Evolutionary conservation across 768 basidiomycete species (phyloP).

Genomic region (Hypsizygus marmoreus): DNA sequence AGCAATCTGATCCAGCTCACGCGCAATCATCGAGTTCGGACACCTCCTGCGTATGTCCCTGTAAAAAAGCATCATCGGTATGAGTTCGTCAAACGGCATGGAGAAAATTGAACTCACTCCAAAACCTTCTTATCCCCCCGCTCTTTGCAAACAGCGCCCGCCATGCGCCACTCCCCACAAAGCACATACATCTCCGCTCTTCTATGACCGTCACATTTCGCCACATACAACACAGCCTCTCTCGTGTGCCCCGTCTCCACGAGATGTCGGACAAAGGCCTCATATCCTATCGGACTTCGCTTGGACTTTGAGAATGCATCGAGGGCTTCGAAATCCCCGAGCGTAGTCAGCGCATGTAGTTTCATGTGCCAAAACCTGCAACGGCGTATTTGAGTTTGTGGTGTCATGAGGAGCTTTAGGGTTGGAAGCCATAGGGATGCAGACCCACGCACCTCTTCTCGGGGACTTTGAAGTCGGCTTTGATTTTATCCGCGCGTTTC

Average conservation of each 20-base stretch:
- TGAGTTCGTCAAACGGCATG: neutral
- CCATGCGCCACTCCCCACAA: slow-evolving; percentile 89
- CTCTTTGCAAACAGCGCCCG: slow-evolving; percentile 89
- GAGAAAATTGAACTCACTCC: slow-evolving; percentile 58
- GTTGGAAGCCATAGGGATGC: neutral
- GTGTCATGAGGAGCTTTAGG: too few relatives aligned
- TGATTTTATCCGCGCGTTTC: slow-evolving; percentile 88
- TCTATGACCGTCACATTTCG: slow-evolving; percentile 81
- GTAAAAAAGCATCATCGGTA: slow-evolving; percentile 6
- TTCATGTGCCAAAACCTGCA: slow-evolving; percentile 93
- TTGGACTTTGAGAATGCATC: slow-evolving; percentile 85
- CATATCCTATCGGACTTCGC: slow-evolving; percentile 94
- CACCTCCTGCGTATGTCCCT: slow-evolving; percentile 74
- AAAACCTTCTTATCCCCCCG: slow-evolving; percentile 81
- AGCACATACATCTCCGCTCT: slow-evolving; percentile 86
- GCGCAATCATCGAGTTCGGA: slow-evolving; percentile 77
- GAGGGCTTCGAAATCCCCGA: slow-evolving; percentile 83
- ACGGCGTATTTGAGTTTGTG: neutral
- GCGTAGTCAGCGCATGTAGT: slow-evolving; percentile 76
- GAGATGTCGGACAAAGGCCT: slow-evolving; percentile 82
- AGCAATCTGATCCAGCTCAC: slow-evolving; percentile 73
- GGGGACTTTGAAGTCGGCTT: slow-evolving; percentile 88
- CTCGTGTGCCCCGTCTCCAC: slow-evolving; percentile 71
- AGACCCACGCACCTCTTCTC: slow-evolving; percentile 77
- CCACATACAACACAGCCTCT: slow-evolving; percentile 78